phyloP scores from a whole-genome alignment of 164 flowering plant genomes.

The Sedum album region DNA sequence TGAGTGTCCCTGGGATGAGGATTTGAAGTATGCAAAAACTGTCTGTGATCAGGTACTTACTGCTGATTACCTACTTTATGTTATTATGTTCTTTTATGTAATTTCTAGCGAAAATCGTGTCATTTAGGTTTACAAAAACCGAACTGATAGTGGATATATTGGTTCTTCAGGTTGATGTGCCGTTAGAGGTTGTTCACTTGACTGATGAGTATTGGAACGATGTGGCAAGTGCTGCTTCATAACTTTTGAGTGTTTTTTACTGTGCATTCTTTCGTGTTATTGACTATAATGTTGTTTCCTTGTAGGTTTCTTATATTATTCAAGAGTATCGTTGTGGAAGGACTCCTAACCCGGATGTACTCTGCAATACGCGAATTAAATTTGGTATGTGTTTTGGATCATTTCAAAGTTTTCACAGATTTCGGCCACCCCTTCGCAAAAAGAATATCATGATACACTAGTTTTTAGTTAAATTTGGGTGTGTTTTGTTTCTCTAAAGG shows the following conservation, averaged over 20 bases:
- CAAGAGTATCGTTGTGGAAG: conserved; percentile 83
- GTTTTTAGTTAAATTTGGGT: neutral
- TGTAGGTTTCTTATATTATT: conserved; percentile 85
- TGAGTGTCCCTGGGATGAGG: conserved; percentile 97
- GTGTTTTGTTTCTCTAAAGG: conserved; percentile 30
- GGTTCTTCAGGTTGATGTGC: conserved; percentile 62
- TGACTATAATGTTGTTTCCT: conserved; percentile 9
- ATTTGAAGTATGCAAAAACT: conserved; percentile 73
- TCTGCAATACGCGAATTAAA: conserved; percentile 95
- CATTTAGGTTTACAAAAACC: too few relatives aligned
- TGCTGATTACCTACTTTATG: conserved; percentile 3
- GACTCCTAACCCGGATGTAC: conserved; percentile 96
- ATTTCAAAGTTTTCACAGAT: neutral
- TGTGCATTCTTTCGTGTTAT: neutral
- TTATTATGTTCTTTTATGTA: too few relatives aligned
- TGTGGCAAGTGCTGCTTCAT: conserved; percentile 46
- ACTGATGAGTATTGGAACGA: conserved; percentile 90
- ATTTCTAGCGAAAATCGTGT: too few relatives aligned
- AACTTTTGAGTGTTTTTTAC: neutral
- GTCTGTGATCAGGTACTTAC: conserved; percentile 72
- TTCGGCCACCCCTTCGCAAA: neutral
- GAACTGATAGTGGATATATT: neutral
- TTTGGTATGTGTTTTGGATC: conserved; percentile 52
- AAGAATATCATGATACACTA: neutral
- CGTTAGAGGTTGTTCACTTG: conserved; percentile 90